Evolutionary conservation across 106 monocot species (phyloP), one percentile per base, ranked within the genome.

Genomic region (Narthecium ossifragum): DNA sequence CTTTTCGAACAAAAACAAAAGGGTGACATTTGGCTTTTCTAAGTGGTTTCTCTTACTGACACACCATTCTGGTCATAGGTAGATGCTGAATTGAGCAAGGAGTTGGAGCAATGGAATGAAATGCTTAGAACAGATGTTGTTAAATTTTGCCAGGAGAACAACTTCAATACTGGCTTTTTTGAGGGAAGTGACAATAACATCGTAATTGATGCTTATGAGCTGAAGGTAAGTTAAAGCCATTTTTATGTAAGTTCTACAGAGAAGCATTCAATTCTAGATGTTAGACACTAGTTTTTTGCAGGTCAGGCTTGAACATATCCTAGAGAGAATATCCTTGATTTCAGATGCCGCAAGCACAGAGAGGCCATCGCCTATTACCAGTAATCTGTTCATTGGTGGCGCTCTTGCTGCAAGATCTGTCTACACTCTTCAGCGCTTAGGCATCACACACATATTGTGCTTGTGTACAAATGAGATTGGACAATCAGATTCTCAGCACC

Each of bases 401-500:
- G 86, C 90, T 26, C 64, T 90, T 26, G 86, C 84, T 40, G 96
- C 96, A 46, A 76, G 75, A 54, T 86, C 96, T 30, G 28, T 75
- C 9, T 43, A 90, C 75, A 96, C 96, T 11, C 78, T 96, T 28
- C 80, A 81, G 60, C 75, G 79, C 32, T 84, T 90, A 66, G 86
- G 96, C 31, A 90, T 96, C 59, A 81, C 94, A n/a, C 80, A 90
- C 64, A 84, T 96, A 57, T 47, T 96, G 37, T 96, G 94, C 60
- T 67, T 96, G 46, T 96, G 96, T 53, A 70, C 90, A 25, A 90
- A 96, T 70, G 96, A 96, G 74, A 96, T 90, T 76, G 90, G 96
- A 15, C 96, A 96, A 66, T 90, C 90, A 52, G 96, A 96, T 51
- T 75, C 86, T 22, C 96, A 96, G 61, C 72, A 73, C 74, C 96